phyloP scores from a whole-genome alignment of 768 basidiomycete species.

The Russula emetica region DNA sequence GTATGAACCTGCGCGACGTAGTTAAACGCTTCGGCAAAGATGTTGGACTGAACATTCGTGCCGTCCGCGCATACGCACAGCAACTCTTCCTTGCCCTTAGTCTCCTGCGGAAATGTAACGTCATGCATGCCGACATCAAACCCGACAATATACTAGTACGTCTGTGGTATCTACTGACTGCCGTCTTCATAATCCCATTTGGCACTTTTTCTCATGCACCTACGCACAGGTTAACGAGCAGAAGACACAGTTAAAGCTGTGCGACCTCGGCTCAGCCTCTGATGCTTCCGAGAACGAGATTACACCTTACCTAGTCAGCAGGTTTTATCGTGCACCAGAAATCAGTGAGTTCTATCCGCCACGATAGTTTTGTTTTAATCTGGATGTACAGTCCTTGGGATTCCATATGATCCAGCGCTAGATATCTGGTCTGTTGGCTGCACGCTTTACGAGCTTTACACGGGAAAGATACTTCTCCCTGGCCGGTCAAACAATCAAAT shows the following conservation, averaged over 20 bases:
- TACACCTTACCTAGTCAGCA: conserved; percentile 94
- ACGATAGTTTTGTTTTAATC: conserved; percentile 10
- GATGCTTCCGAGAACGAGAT: conserved; percentile 95
- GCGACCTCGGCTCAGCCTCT: conserved; percentile 95
- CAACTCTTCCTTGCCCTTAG: conserved; percentile 89
- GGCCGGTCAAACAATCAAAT: conserved; percentile 97
- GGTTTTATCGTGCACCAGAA: conserved; percentile 98
- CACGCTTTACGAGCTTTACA: conserved; percentile 93
- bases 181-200: neutral
- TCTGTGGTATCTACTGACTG: conserved; percentile 23
- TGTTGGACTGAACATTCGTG: conserved; percentile 90
- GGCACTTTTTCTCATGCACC: neutral
- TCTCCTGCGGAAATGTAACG: conserved; percentile 79
- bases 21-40: conserved; percentile 98
- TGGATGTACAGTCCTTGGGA: conserved; percentile 69
- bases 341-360: conserved; percentile 64
- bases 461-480: conserved; percentile 96
- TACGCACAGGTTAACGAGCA: conserved; percentile 79
- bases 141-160: conserved; percentile 94
- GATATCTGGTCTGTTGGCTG: conserved; percentile 98
- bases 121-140: conserved; percentile 99
- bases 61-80: conserved; percentile 98
- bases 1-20: conserved; percentile 97
- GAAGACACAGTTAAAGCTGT: conserved; percentile 90
- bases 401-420: conserved; percentile 89